A percentile compares a stretch with the other conserved stretches of the same genome.
These are phyloP conservation scores for Chlamydomonas applanata DNA, from an alignment of 139 green algal species.

Conservation along the genomic window DNA sequence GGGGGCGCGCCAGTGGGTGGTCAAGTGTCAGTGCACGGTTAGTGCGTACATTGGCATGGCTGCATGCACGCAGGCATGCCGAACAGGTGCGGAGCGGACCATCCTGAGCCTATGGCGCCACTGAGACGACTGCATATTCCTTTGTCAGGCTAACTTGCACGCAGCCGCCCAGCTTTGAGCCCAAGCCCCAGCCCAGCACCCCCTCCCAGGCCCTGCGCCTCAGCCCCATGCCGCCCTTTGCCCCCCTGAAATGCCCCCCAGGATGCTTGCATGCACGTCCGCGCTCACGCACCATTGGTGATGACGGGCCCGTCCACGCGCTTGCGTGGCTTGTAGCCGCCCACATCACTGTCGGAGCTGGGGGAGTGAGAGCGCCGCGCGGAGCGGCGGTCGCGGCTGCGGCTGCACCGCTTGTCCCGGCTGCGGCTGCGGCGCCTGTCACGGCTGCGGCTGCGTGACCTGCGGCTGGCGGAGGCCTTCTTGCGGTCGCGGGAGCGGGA, in stretches of 20 bases:
- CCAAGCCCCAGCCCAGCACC: too few species aligned
- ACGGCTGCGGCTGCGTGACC: not conserved
- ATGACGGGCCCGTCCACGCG: not conserved
- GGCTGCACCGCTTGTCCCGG: not conserved
- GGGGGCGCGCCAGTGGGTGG: not conserved
- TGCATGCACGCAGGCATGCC: too few species aligned
- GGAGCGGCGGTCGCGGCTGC: not conserved
- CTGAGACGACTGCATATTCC: too few species aligned
- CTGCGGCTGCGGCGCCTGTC: slow-evolving; percentile 9
- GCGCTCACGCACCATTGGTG: slow-evolving; percentile 3
- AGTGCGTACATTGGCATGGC: not conserved
- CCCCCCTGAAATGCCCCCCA: too few species aligned
- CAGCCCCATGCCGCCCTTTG: too few species aligned
- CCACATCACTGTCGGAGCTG: not conserved
- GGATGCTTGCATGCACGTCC: not conserved
- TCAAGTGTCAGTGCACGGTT: not conserved
- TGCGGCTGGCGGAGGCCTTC: slow-evolving; percentile 3
- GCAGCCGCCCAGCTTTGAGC: too few species aligned
- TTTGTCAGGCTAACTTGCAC: too few species aligned
- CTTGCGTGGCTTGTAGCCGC: slow-evolving; percentile 25
- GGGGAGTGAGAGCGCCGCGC: not conserved
- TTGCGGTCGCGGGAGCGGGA: slow-evolving; percentile 8
- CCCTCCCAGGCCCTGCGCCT: too few species aligned
- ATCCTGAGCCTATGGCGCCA: too few species aligned
- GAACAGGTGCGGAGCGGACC: too few species aligned